These are phyloP conservation scores for Gymnopilus junonius DNA, from an alignment of 768 basidiomycete species.

Conservation along the genomic window DNA sequence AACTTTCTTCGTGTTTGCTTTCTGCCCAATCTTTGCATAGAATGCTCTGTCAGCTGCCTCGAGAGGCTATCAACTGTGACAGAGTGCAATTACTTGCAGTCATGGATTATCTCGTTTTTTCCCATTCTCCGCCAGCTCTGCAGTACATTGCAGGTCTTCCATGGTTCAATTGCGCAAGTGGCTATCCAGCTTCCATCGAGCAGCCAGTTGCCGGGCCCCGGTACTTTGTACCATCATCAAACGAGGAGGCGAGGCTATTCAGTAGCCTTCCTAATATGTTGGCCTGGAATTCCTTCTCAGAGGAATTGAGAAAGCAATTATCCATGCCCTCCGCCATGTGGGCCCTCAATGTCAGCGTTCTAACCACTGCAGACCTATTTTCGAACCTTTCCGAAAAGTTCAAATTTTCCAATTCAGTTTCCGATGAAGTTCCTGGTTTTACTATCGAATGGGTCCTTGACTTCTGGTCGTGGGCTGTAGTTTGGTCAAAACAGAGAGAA, in stretches of 20 bases:
- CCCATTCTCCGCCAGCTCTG: not conserved
- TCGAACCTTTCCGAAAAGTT: slow-evolving; percentile 1
- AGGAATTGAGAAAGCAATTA: not conserved
- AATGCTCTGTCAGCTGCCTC: not conserved
- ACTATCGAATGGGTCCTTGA: slow-evolving; percentile 8
- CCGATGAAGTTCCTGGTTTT: not conserved
- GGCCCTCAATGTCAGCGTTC: not conserved
- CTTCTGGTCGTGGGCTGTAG: slow-evolving; percentile 16
- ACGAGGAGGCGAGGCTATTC: slow-evolving; percentile 7
- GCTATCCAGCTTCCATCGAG: not conserved
- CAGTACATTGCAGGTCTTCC: slow-evolving; percentile 4
- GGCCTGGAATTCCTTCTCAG: slow-evolving; percentile 9
- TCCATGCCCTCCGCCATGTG: not conserved
- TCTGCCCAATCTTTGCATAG: slow-evolving; percentile 1
- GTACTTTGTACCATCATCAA: slow-evolving; percentile 7
- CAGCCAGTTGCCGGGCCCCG: not conserved
- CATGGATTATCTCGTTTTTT: slow-evolving; percentile 17
- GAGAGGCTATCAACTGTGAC: not conserved
- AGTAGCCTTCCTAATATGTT: not conserved
- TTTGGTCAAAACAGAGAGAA: not conserved
- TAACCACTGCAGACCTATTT: not conserved
- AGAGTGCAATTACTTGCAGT: not conserved
- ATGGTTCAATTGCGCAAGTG: slow-evolving; percentile 9
- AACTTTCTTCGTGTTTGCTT: not conserved
- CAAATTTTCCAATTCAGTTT: not conserved